These are phyloP conservation scores for Sporopachydermia lactativora DNA, from an alignment of 805 yeast species.

Conservation along the genomic window DNA sequence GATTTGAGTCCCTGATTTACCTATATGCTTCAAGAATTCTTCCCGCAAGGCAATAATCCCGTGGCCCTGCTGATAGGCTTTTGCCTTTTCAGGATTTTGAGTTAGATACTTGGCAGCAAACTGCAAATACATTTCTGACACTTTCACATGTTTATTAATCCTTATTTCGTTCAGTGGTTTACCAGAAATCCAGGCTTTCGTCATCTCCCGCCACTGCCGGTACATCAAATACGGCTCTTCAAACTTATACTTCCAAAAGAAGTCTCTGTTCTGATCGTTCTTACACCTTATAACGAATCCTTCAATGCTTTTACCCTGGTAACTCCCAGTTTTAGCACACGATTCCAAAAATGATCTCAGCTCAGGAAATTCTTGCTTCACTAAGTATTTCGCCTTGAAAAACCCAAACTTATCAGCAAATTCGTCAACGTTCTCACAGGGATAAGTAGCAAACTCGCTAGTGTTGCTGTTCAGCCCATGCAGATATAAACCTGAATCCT, in stretches of 20 bases:
- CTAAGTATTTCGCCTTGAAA: constrained; percentile 35
- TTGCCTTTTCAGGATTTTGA: constrained; percentile 29
- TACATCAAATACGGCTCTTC: constrained; percentile 91
- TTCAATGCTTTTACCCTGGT: constrained; percentile 62
- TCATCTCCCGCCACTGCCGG: constrained; percentile 81
- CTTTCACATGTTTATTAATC: constrained; percentile 20
- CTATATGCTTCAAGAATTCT: constrained; percentile 37
- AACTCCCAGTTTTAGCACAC: constrained; percentile 54
- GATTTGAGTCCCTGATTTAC: constrained; percentile 46
- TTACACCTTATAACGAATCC: constrained; percentile 84
- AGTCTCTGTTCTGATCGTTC: constrained; percentile 24
- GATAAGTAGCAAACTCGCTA: constrained; percentile 46
- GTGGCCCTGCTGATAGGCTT: constrained; percentile 36
- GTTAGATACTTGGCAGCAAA: constrained; percentile 47
- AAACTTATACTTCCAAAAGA: constrained; percentile 85
- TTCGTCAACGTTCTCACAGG: constrained; percentile 40
- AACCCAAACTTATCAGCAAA: constrained; percentile 67
- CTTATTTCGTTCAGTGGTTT: constrained; percentile 15
- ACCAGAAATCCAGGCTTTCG: constrained; percentile 37
- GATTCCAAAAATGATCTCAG: constrained; percentile 39
- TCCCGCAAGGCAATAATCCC: constrained; percentile 70
- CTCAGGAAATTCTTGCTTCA: constrained; percentile 23
- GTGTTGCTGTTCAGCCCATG: constrained; percentile 77
- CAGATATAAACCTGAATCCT: constrained; percentile 67
- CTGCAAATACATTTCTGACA: constrained; percentile 50